These are phyloP conservation scores for Helicosporidium sp. DNA, from an alignment of 139 green algal genomes.

Conservation along the genomic window DNA sequence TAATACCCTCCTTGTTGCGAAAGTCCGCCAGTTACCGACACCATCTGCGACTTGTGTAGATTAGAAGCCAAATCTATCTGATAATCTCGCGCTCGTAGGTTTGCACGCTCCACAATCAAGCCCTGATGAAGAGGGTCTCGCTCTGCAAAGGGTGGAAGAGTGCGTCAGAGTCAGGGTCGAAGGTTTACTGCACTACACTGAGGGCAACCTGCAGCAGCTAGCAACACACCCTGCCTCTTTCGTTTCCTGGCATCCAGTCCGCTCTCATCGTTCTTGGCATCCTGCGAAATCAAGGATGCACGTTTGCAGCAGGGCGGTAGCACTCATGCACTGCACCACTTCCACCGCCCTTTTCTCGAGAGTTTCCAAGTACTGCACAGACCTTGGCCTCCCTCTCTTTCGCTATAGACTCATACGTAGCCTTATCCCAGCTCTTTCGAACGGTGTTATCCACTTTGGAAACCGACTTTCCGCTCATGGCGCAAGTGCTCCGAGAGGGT, in stretches of 20 bases:
- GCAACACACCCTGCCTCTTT: conserved; percentile 28
- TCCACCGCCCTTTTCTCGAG: too few species aligned
- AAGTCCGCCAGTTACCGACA: conserved; percentile 12
- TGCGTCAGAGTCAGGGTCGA: neutral
- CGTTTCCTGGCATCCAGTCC: conserved; percentile 42
- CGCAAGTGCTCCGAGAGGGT: neutral
- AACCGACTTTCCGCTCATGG: neutral
- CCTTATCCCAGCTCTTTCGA: conserved; percentile 61
- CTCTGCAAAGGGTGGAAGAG: conserved; percentile 20
- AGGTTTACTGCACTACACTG: neutral
- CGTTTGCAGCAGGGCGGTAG: too few species aligned
- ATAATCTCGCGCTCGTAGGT: conserved; percentile 50
- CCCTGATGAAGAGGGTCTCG: conserved; percentile 71
- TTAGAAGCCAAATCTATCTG: conserved; percentile 52
- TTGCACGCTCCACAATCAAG: conserved; percentile 56
- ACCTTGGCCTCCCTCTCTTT: conserved; percentile 36
- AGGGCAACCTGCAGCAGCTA: too few species aligned
- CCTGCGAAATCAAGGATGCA: too few species aligned
- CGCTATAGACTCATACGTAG: conserved; percentile 47
- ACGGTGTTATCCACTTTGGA: conserved; percentile 31
- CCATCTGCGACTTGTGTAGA: conserved; percentile 58
- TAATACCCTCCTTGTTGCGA: conserved; percentile 65
- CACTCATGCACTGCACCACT: too few species aligned
- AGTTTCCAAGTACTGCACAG: too few species aligned
- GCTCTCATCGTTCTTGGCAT: conserved; percentile 33